Evolutionary conservation across 1,284 basidiomycete species (phyloP).

Genomic region (Cerrena zonata): DNA sequence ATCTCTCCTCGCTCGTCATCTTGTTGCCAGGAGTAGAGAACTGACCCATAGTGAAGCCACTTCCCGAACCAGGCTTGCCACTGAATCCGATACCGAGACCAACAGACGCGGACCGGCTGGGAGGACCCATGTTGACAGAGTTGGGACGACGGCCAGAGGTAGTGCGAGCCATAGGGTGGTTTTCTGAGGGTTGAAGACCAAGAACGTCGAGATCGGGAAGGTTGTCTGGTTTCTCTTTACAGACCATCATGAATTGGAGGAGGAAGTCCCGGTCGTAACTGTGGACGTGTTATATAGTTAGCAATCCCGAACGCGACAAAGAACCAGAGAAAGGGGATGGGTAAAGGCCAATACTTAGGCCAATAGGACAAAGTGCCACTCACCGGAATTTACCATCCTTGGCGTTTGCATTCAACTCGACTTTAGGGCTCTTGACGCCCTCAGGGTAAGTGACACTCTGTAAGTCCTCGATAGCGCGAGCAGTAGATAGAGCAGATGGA

Average conservation of each 20-base stretch:
- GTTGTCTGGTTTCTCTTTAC: constrained; percentile 89
- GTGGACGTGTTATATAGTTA: neutral
- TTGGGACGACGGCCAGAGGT: constrained; percentile 56
- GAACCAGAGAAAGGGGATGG: neutral
- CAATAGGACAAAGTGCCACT: constrained; percentile 10
- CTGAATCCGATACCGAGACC: constrained; percentile 53
- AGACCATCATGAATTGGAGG: constrained; percentile 93
- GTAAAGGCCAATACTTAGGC: neutral
- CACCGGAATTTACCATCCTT: constrained; percentile 88
- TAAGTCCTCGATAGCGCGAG: constrained; percentile 81
- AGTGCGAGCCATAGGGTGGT: constrained; percentile 49
- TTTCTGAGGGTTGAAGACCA: constrained; percentile 76
- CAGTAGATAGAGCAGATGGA: constrained; percentile 67
- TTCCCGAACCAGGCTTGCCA: constrained; percentile 36
- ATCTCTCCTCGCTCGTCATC: constrained; percentile 71
- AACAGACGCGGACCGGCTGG: constrained; percentile 45
- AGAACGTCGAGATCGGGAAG: constrained; percentile 88
- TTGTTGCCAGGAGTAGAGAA: constrained; percentile 57
- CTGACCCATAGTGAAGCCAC: constrained; percentile 68
- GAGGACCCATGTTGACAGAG: constrained; percentile 36
- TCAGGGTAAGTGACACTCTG: constrained; percentile 77
- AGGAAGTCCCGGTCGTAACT: constrained; percentile 98
- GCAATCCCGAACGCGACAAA: constrained; percentile 7
- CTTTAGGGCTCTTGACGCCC: constrained; percentile 75
- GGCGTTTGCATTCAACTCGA: constrained; percentile 81